Evolutionary conservation across 306 rosid species (phyloP).

Genomic region (Ochetophila trinervis): DNA sequence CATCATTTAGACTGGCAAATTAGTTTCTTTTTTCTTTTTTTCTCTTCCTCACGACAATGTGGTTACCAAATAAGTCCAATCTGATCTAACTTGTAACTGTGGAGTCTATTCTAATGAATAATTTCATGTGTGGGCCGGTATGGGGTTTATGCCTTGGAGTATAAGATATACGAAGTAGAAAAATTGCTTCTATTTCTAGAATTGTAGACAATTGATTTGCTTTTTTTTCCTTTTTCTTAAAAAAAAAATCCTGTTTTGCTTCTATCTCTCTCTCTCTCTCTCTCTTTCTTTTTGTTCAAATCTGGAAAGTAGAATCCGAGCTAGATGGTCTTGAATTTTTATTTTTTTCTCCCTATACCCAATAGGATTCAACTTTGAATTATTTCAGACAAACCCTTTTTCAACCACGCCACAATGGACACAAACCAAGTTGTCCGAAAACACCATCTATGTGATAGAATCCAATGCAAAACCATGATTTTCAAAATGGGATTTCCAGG

Average conservation of each 20-base stretch:
- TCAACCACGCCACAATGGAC: background rate
- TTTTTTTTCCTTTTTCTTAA: too few relatives aligned
- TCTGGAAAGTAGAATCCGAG: background rate
- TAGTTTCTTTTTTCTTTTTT: too few relatives aligned
- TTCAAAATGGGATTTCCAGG: too few relatives aligned
- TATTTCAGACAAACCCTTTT: conserved; percentile 10
- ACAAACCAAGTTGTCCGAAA: background rate
- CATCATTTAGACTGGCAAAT: too few relatives aligned
- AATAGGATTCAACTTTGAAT: background rate
- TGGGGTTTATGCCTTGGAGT: background rate
- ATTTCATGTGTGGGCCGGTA: background rate
- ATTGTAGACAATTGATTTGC: background rate
- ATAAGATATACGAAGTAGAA: background rate
- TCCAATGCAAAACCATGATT: conserved; percentile 8
- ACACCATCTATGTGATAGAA: background rate
- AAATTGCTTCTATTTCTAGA: conserved; percentile 1
- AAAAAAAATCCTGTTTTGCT: too few relatives aligned
- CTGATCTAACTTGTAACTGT: too few relatives aligned
- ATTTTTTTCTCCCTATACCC: background rate
- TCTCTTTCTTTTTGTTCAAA: background rate
- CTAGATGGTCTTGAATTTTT: background rate
- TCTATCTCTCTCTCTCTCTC: background rate
- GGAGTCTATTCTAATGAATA: too few relatives aligned
- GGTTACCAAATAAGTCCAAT: too few relatives aligned
- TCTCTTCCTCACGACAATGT: too few relatives aligned